Conservation (phyloP, 371 early-diverging fungal genomes). For the Syncephalastrum contaminatum region DNA sequence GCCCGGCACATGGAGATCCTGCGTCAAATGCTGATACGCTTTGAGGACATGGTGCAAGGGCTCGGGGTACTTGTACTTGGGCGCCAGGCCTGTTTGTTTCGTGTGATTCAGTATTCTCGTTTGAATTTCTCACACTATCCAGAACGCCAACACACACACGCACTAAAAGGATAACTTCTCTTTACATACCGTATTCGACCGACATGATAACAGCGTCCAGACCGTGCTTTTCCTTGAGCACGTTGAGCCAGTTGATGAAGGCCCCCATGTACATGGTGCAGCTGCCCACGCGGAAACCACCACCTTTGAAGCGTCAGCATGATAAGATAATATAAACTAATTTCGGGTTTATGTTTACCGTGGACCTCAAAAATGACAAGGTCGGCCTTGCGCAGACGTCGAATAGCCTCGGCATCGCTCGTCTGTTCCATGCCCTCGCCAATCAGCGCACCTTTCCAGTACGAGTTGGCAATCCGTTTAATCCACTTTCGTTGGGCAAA, state of each 20-base stretch:
- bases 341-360: slow-evolving; percentile 10
- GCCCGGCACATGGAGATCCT: slow-evolving; percentile 29
- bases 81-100: slow-evolving; percentile 28
- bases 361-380: slow-evolving; percentile 44
- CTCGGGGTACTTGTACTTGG: slow-evolving; percentile 43
- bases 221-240: slow-evolving; percentile 44
- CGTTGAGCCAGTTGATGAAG: slow-evolving; percentile 46
- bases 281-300: slow-evolving; percentile 40
- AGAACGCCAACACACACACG: too few species aligned
- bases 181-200: slow-evolving; percentile 48
- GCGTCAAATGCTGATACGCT: slow-evolving; percentile 46
- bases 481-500: slow-evolving; percentile 19
- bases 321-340: not conserved
- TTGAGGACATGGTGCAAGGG: slow-evolving; percentile 45
- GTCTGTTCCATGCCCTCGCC: slow-evolving; percentile 18
- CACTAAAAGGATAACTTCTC: not conserved
- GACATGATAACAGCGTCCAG: slow-evolving; percentile 54
- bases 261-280: slow-evolving; percentile 42
- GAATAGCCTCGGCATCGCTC: slow-evolving; percentile 19
- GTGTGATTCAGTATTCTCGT: too few species aligned
- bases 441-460: slow-evolving; percentile 28
- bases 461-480: slow-evolving; percentile 17
- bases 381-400: slow-evolving; percentile 25
- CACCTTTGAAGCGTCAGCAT: slow-evolving; percentile 16
- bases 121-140: too few species aligned